These are phyloP conservation scores for Piper betle DNA, from an alignment of 164 flowering plant genomes.

Conservation along the genomic window DNA sequence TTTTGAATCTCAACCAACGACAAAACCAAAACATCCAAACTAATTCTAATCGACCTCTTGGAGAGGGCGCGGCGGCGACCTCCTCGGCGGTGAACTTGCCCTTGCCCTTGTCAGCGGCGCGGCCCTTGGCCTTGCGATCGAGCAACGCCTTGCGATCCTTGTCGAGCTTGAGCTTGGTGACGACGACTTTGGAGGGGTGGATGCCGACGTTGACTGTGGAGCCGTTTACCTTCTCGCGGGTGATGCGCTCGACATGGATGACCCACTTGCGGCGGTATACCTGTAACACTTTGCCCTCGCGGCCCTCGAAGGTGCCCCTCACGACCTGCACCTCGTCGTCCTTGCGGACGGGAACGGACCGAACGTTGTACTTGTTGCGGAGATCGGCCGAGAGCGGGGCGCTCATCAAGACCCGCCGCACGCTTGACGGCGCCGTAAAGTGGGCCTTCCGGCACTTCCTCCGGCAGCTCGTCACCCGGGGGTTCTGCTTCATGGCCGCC, in stretches of 20 bases:
- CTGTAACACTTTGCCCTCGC: slow-evolving; percentile 74
- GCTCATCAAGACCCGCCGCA: too few species aligned
- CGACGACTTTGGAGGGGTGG: slow-evolving; percentile 55
- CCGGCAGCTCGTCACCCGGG: too few species aligned
- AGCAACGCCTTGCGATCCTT: slow-evolving; percentile 66
- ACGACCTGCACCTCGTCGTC: slow-evolving; percentile 83
- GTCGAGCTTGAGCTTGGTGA: slow-evolving; percentile 67
- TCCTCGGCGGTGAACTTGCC: slow-evolving; percentile 36
- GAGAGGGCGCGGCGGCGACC: neutral
- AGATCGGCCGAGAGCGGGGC: slow-evolving; percentile 18
- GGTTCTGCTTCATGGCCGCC: too few species aligned
- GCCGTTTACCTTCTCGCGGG: slow-evolving; percentile 78
- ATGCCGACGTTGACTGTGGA: slow-evolving; percentile 77
- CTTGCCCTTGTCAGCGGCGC: slow-evolving; percentile 48
- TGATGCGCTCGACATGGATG: slow-evolving; percentile 70
- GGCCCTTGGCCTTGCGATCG: slow-evolving; percentile 63
- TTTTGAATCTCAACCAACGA: too few species aligned
- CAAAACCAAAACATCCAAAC: too few species aligned
- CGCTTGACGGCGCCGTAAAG: too few species aligned
- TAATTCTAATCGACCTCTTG: too few species aligned
- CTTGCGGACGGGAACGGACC: slow-evolving; percentile 71
- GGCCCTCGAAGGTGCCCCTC: slow-evolving; percentile 68
- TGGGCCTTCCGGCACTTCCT: too few species aligned
- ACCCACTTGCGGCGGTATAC: slow-evolving; percentile 79
- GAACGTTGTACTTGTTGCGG: slow-evolving; percentile 17